Evolutionary conservation across 805 yeast species (phyloP), one percentile per base, ranked within the genome.

Genomic region (Kluyveromyces wickerhamii): DNA sequence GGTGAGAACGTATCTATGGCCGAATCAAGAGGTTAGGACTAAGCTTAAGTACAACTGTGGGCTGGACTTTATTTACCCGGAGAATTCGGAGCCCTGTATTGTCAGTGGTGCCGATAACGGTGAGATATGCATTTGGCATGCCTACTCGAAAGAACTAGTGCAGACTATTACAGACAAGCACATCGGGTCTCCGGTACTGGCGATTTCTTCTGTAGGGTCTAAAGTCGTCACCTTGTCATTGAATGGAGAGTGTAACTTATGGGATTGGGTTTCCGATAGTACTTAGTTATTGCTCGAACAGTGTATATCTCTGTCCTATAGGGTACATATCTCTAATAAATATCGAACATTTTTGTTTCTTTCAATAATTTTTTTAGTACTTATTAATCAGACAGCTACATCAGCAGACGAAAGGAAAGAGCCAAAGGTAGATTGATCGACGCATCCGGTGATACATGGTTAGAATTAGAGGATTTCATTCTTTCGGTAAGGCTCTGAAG

Each of bases 1-100:
- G 16, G 81, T 85, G 21, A 84, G 86, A 53, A 84, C 95, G 0
- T 81, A 69, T 47, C 23, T 38, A 34, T 13, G 34, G 36, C 25
- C 46, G 35, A 13, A 37, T 40, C 12, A 32, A 27, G 22, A 32
- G 27, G 29, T 35, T 21, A 32, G 38, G 29, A 27, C 39, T 29
- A 26, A 35, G 24, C 35, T 47, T 36, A 41, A 41, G 16, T 47
- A 51, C 29, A 47, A 52, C 2, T 53, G 57, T 38, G 60, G 59
- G 3, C 47, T 48, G 45, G 53, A 46, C 32, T 44, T 52, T 28
- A 32, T 52, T 5, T 50, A 52, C 31, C 49, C 54, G 11, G 39
- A 40, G 3, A 4, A 23, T 6, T 21, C 35, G 4, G 35, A 38
- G 13, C 57, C 57, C 2, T 13, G 46, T 10, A 49, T 56, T 9